A percentile compares a stretch with the other conserved stretches of the same genome.
phyloP scores from a whole-genome alignment of 2,329 filamentous ascomycete species.

The Aureobasidium musti region DNA sequence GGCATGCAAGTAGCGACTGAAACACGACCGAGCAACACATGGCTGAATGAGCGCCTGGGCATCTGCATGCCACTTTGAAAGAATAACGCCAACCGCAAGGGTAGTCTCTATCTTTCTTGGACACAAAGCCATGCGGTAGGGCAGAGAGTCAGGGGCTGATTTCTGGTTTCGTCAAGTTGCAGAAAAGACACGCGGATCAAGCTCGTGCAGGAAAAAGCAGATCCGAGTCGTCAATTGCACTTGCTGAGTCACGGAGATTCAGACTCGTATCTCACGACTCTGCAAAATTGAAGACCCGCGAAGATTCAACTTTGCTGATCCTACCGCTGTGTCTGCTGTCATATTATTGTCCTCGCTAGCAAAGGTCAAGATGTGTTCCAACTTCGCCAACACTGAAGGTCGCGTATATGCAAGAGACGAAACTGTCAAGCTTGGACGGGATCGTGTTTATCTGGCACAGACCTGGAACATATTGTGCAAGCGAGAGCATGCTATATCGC shows the following conservation, averaged over 20 bases:
- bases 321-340: not conserved
- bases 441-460: not conserved
- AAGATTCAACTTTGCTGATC: not conserved
- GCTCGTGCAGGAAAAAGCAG: not conserved
- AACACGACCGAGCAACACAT: not conserved
- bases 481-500: not conserved
- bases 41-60: not conserved
- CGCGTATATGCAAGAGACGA: not conserved
- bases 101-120: not conserved
- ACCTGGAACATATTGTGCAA: not conserved
- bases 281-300: conserved; percentile 8
- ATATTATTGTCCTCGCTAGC: not conserved
- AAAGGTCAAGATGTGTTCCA: not conserved
- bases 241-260: conserved; percentile 6
- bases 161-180: conserved; percentile 3
- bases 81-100: not conserved
- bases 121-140: not conserved
- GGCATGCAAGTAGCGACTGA: not conserved
- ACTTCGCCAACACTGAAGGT: not conserved
- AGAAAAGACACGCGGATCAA: conserved; percentile 1
- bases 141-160: not conserved
- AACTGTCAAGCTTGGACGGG: not conserved
- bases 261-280: conserved; percentile 4
- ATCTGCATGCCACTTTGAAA: conserved; percentile 9
- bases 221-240: not conserved